Percentiles rank a stretch among this genome's conserved stretches.
Evolutionary conservation across 768 basidiomycete species (phyloP).

Genomic region (Albatrellus ellisii): DNA sequence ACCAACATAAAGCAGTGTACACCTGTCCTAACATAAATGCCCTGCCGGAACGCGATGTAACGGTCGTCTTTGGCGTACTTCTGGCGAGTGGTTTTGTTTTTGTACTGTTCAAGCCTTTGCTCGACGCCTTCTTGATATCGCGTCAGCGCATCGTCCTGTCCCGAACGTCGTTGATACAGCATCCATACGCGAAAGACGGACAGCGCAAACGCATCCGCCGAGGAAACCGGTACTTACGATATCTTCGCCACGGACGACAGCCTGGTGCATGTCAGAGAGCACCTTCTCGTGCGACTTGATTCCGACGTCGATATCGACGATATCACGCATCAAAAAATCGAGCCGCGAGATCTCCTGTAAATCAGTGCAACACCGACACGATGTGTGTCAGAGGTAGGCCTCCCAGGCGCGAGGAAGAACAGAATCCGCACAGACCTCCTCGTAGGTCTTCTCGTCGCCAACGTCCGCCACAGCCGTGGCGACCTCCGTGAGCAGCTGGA

Average conservation of each 20-base stretch:
- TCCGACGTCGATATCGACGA: slow-evolving; percentile 54
- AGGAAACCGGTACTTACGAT: slow-evolving; percentile 37
- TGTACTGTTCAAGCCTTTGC: slow-evolving; percentile 32
- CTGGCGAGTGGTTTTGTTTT: slow-evolving; percentile 55
- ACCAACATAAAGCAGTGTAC: not conserved
- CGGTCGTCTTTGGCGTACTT: slow-evolving; percentile 54
- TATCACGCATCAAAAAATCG: slow-evolving; percentile 52
- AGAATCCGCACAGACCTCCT: slow-evolving; percentile 28
- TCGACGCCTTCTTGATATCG: slow-evolving; percentile 37
- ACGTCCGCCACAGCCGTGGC: slow-evolving; percentile 50
- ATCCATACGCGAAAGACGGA: not conserved
- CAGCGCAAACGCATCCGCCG: not conserved
- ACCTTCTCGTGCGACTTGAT: slow-evolving; percentile 42
- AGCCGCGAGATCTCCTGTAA: slow-evolving; percentile 42
- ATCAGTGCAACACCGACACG: not conserved
- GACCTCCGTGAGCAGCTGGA: slow-evolving; percentile 35
- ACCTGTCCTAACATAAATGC: slow-evolving; percentile 31
- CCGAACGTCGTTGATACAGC: not conserved
- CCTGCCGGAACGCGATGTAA: slow-evolving; percentile 50
- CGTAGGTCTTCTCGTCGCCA: slow-evolving; percentile 36
- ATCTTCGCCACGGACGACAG: slow-evolving; percentile 35
- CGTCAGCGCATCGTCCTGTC: slow-evolving; percentile 38
- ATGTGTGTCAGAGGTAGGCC: too few relatives aligned
- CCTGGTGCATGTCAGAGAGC: slow-evolving; percentile 43
- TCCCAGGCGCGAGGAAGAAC: too few relatives aligned